Percentiles rank a stretch among this genome's conserved stretches.
These are phyloP conservation scores for Boletus fagicola DNA, from an alignment of 768 basidiomycete genomes.

Conservation along the genomic window DNA sequence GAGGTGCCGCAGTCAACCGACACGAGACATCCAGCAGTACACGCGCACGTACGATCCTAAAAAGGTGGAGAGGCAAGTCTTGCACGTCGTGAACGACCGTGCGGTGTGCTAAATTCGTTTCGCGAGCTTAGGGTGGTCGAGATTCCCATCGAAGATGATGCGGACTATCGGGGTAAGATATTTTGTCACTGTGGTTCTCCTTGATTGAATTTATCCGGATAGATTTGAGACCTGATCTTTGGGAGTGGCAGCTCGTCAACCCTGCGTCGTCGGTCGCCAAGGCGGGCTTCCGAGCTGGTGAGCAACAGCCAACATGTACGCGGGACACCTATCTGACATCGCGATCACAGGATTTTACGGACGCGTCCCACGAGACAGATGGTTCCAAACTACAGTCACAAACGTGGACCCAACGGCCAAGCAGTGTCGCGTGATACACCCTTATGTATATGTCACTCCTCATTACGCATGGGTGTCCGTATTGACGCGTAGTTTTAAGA, in stretches of 20 bases:
- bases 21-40: conserved; percentile 62
- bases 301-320: not conserved
- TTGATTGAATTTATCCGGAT: conserved; percentile 2
- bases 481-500: conserved; percentile 38
- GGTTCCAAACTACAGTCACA: conserved; percentile 74
- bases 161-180: conserved; percentile 63
- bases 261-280: conserved; percentile 58
- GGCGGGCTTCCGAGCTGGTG: conserved; percentile 51
- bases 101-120: conserved; percentile 2
- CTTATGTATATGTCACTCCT: conserved; percentile 50
- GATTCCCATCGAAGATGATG: conserved; percentile 53
- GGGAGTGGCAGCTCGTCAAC: conserved; percentile 61
- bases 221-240: conserved; percentile 40
- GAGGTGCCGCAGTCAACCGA: conserved; percentile 43
- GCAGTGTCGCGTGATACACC: conserved; percentile 67
- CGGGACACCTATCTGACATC: not conserved
- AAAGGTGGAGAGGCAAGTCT: conserved; percentile 57
- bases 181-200: not conserved
- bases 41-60: conserved; percentile 51
- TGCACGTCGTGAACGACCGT: not conserved
- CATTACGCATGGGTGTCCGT: not conserved
- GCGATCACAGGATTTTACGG: conserved; percentile 49
- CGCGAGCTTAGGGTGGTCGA: conserved; percentile 47
- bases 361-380: conserved; percentile 51
- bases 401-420: conserved; percentile 80